Conservation (phyloP, 139 green algal genomes). For the Marvania coccoides region DNA sequence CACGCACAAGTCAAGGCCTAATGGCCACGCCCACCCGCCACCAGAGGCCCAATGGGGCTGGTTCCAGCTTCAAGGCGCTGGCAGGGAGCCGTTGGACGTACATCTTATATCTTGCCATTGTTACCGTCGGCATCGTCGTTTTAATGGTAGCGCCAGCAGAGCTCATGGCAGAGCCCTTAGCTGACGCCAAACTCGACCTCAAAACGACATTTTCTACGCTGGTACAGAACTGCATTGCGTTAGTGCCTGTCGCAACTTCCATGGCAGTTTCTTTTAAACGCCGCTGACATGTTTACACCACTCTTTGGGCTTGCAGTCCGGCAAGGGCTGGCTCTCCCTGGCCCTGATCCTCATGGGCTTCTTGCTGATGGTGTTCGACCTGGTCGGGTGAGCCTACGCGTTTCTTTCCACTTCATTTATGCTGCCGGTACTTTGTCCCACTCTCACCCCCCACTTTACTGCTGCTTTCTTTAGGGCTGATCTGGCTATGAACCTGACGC, state of each 20-base stretch:
- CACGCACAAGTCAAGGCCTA: too few relatives aligned
- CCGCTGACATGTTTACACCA: not conserved
- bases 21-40: too few relatives aligned
- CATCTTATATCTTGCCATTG: not conserved
- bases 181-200: not conserved
- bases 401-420: not conserved
- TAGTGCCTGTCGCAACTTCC: too few relatives aligned
- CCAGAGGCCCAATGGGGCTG: too few relatives aligned
- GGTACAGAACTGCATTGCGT: too few relatives aligned
- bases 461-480: slow-evolving; percentile 9
- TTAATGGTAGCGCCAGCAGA: slow-evolving; percentile 6
- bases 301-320: not conserved
- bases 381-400: slow-evolving; percentile 3
- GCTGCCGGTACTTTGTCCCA: not conserved
- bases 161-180: not conserved
- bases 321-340: slow-evolving; percentile 21
- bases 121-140: not conserved
- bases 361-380: slow-evolving; percentile 19
- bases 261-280: not conserved
- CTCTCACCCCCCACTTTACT: too few relatives aligned
- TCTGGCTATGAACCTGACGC: slow-evolving; percentile 27
- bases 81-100: too few relatives aligned
- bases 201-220: too few relatives aligned
- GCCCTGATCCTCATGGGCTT: slow-evolving; percentile 14
- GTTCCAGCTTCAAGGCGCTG: too few relatives aligned